Base-by-base conservation (phyloP, 176 grass and related monocot genomes). In the Guadua angustifolia region DNA sequence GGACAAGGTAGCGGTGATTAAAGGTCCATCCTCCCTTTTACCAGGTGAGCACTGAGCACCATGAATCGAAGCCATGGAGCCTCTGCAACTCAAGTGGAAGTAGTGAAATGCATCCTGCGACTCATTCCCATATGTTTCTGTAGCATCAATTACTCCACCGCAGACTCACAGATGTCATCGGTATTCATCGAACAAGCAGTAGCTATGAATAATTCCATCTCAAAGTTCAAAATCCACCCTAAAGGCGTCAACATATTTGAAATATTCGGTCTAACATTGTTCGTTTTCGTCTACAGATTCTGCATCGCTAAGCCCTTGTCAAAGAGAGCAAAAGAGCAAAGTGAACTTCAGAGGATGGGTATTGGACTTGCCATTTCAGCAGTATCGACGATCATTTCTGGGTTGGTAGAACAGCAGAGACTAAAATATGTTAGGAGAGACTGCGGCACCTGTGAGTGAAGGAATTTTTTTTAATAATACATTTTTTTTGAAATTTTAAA, bases 341-440 rank as follows among this genome's bases (percentile, higher is more conserved):
- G 77, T 1, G 91, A 93, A 45, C 91, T 93, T 6, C 81, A 87
- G 74, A 82, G 91, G 49, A 93, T 93, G 81, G 91, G 91, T 4
- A 64, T 82, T 0, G 91, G 91, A 25, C 83, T 93, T 2, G 67
- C 85, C 4, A 73, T 90, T 59, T 84, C 84, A 1, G 67, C 80
- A 0, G 16, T 67, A 4, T 77, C 91, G 7, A 93, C 90, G 91
- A 39, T 85, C 71, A 50, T 77, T 0, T 60, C 89, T 0, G 87
- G 81, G 7, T 7, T 81, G 7, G 88, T 91, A 13, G 93, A 95
- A 55, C 46, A 64, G 63, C 83, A 86, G 36, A 69, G 93, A 51
- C 42, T 92, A 6, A 83, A 52, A 64, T 26, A 74, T 16, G 74
- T 44, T 3, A 83, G 4, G 14, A 50, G 47, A 50, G 47, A 51